phyloP scores from a whole-genome alignment of 345 rosid genomes.

The thale cress (Arabidopsis thaliana) region TAIR10.1 NC_003074.8:7346501-7347000 shows the following conservation, averaged over 20 bases:
- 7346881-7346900: conserved; percentile 8
- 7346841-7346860: conserved; percentile 14
- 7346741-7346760: conserved; percentile 10
- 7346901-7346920: conserved; percentile 14
- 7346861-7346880: conserved; percentile 18
- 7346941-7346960: conserved; percentile 1
- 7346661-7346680: conserved; percentile 18
- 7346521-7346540: conserved; percentile 12
- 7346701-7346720: conserved; percentile 16
- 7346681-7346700: conserved; percentile 12
- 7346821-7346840: neutral
- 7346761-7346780: neutral
- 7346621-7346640: neutral
- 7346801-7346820: conserved; percentile 14
- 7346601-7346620: conserved; percentile 9
- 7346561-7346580: conserved; percentile 9
- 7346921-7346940: conserved; percentile 1
- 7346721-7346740: neutral
- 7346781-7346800: conserved; percentile 12
- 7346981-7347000: neutral
- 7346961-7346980: neutral
- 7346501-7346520: conserved; percentile 8
- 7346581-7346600: neutral
- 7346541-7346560: conserved; percentile 11
- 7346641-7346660: conserved; percentile 12